Evolutionary conservation across 257 asterid species (phyloP), one percentile per base, ranked within the genome.

Genomic region (Vinca minor): DNA sequence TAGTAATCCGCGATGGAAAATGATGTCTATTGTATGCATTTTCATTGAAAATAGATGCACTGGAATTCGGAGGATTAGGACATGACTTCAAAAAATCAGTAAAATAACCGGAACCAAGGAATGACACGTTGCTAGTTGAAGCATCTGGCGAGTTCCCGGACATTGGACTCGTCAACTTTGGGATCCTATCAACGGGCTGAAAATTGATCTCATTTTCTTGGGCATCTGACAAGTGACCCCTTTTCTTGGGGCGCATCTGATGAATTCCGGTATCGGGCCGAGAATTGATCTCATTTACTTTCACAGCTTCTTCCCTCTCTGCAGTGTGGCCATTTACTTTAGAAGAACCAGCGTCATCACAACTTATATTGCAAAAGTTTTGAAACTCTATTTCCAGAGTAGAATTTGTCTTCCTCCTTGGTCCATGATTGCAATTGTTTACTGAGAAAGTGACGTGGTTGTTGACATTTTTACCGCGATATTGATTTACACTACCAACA

Each of bases 391-490:
- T 31, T 57, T 74, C 81, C 38, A 13, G 49, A 31, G 71, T 35
- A 50, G 65, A 60, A 60, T 69, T 65, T n/a, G 57, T 49, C 52
- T 67, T 70, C 62, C 70, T 65, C 47, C 58, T 70, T 26, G 53
- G 58, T 50, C 64, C 65, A 55, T 44, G 72, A 61, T 69, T 59
- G 49, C 73, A 77, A 54, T 81, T 74, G 36, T 69, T 71, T 59
- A 78, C 70, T 29, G 83, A 76, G 76, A 83, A 80, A 67, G 71
- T 68, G 66, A 73, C 84, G 5, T 78, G 83, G 57, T 71, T 81
- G 61, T 76, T 44, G 45, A 42, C 75, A 75, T 71, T 65, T 34
- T 67, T 77, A 42, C 62, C 9, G 44, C 68, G 46, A 46, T 50
- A 52, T 2, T 36, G 20, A 73, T 65, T 79, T 64, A 52, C 52